Percentiles rank a stretch among this genome's conserved stretches.
Conservation (phyloP, 495 filamentous ascomycete genomes). For the Penicillium cataractarum region DNA sequence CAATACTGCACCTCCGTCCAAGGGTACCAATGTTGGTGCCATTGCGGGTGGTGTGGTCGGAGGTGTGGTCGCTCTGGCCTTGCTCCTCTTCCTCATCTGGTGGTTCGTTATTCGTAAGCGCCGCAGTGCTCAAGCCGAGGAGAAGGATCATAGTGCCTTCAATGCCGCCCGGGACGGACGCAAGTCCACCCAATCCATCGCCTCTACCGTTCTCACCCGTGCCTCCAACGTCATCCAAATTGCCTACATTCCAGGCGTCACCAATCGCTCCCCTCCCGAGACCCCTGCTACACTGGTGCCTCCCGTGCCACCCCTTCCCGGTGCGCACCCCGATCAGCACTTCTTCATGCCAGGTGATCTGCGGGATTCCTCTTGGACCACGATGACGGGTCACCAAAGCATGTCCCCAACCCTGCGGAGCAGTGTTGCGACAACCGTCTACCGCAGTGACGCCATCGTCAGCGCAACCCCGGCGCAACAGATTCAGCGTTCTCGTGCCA, state of each 20-base stretch:
- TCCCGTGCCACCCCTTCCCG: slow-evolving; percentile 89
- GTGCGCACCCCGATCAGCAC: slow-evolving; percentile 75
- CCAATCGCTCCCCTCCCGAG: slow-evolving; percentile 82
- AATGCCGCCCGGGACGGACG: slow-evolving; percentile 76
- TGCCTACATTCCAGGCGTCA: slow-evolving; percentile 97
- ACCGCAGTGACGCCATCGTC: slow-evolving; percentile 83
- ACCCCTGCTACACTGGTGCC: slow-evolving; percentile 84
- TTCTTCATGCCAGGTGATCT: slow-evolving; percentile 94
- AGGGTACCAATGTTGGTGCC: slow-evolving; percentile 70
- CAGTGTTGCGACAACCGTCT: slow-evolving; percentile 90
- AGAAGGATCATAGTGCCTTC: slow-evolving; percentile 56
- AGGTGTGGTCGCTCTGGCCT: slow-evolving; percentile 67
- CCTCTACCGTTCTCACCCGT: slow-evolving; percentile 91
- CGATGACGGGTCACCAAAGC: slow-evolving; percentile 66
- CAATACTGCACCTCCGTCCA: slow-evolving; percentile 25
- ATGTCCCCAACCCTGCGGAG: slow-evolving; percentile 66
- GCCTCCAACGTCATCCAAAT: slow-evolving; percentile 99
- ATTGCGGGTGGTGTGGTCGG: slow-evolving; percentile 87
- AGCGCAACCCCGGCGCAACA: slow-evolving; percentile 81
- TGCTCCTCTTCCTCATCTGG: slow-evolving; percentile 80
- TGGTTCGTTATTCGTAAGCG: slow-evolving; percentile 82
- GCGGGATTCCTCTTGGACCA: slow-evolving; percentile 82
- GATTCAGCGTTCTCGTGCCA: slow-evolving; percentile 80
- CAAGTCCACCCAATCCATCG: slow-evolving; percentile 87
- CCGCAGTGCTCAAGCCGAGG: slow-evolving; percentile 58